These are phyloP conservation scores for Oryza brachyantha DNA, from an alignment of 176 grass and related monocot genomes.

Conservation along the genomic window DNA sequence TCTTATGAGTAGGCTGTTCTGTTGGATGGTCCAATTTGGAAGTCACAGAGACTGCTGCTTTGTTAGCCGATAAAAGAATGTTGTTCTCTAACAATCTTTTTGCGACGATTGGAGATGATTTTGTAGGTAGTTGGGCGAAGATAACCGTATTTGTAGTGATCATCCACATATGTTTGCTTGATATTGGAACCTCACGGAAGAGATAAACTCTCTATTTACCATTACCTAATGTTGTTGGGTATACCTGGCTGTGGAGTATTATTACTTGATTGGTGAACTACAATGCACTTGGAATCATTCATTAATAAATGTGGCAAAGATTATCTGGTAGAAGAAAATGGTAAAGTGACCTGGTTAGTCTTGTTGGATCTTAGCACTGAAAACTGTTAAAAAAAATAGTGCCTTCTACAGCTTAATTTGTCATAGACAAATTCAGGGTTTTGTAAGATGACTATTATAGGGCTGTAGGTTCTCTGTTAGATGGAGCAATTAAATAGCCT, in stretches of 20 bases:
- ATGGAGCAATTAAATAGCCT: background rate
- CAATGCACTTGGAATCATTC: background rate
- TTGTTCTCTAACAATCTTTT: background rate
- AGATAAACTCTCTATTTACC: background rate
- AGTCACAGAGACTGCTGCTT: background rate
- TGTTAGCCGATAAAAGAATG: background rate
- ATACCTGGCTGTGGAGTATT: background rate
- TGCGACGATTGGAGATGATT: background rate
- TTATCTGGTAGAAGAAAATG: background rate
- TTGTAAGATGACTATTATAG: background rate
- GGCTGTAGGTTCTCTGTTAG: background rate
- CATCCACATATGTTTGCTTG: background rate
- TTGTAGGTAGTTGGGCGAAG: background rate
- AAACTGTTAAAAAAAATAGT: background rate
- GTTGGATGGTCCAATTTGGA: background rate
- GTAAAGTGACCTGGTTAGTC: background rate
- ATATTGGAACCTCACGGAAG: background rate
- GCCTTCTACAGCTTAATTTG: background rate
- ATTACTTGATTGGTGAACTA: background rate
- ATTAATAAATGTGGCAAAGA: background rate
- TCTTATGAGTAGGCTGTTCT: background rate
- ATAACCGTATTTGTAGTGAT: background rate
- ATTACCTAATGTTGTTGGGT: background rate
- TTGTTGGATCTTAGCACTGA: background rate
- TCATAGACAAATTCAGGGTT: background rate